A percentile compares a stretch with the other conserved stretches of the same genome.
Conservation (phyloP, 192 early-diverging fungal species). For the Kickxella alabastrina region DNA sequence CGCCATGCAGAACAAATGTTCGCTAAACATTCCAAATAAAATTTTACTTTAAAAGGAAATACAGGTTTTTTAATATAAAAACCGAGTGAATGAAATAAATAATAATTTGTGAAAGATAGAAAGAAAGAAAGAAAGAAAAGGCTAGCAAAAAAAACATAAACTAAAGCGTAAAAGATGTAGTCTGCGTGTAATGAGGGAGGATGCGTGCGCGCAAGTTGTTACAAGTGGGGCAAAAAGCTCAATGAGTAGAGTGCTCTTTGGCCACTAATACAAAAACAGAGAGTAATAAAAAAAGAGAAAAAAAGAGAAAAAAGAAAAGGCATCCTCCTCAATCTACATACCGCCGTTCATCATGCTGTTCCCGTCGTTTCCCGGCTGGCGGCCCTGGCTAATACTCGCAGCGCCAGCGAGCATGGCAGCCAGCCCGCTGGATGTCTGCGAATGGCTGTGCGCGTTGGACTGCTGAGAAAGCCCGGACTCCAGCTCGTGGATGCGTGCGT, state of each 20-base stretch:
- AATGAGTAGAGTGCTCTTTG: too few species aligned
- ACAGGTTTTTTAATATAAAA: not conserved
- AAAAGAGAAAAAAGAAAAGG: not conserved
- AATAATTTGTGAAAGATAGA: constrained; percentile 4
- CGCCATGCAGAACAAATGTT: not conserved
- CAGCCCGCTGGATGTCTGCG: constrained; percentile 38
- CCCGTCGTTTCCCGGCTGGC: constrained; percentile 13
- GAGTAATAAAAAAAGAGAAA: not conserved
- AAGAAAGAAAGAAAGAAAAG: constrained; percentile 3
- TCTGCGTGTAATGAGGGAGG: too few species aligned
- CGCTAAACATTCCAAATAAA: not conserved
- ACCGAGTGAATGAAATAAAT: constrained; percentile 1
- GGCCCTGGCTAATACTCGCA: constrained; percentile 21
- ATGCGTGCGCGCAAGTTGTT: not conserved
- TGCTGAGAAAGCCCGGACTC: constrained; percentile 57
- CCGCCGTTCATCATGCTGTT: constrained; percentile 41
- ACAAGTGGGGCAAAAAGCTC: too few species aligned
- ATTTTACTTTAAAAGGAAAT: not conserved
- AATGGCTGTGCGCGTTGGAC: constrained; percentile 25
- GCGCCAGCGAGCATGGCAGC: constrained; percentile 49
- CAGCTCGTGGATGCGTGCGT: constrained; percentile 66
- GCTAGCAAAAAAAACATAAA: constrained; percentile 6
- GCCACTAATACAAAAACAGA: too few species aligned
- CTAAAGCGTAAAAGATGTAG: too few species aligned
- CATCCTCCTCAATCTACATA: too few species aligned